Percentiles rank a stretch among this genome's conserved stretches.
Conservation (phyloP, 192 early-diverging fungal genomes). For the Geosiphon pyriformis region DNA sequence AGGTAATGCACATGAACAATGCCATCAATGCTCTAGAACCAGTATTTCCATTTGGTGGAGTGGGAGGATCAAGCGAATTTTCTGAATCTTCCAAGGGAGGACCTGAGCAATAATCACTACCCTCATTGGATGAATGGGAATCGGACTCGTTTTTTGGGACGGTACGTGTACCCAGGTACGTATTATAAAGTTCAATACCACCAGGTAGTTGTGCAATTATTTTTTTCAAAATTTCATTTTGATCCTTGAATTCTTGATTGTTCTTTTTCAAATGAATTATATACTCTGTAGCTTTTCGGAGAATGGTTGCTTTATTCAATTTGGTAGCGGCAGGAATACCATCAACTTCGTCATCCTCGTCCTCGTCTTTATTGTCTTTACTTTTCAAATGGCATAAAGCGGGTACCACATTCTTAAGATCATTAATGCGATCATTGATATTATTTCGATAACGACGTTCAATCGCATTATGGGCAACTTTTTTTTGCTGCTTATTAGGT, state of each 20-base stretch:
- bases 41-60: constrained; percentile 27
- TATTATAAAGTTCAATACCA: constrained; percentile 37
- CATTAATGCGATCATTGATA: constrained; percentile 91
- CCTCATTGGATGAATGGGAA: not conserved
- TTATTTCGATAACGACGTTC: constrained; percentile 94
- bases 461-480: constrained; percentile 93
- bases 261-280: constrained; percentile 56
- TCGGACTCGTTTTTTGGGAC: constrained; percentile 20
- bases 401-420: constrained; percentile 81
- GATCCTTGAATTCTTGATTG: constrained; percentile 36
- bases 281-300: constrained; percentile 90
- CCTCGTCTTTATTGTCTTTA: constrained; percentile 55
- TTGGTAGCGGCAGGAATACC: constrained; percentile 82
- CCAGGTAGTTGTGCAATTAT: constrained; percentile 41
- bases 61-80: constrained; percentile 29
- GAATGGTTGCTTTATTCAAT: constrained; percentile 90
- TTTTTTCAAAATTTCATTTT: constrained; percentile 40
- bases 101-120: constrained; percentile 19
- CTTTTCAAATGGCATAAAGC: constrained; percentile 60
- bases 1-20: constrained; percentile 52
- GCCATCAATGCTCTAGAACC: constrained; percentile 51
- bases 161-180: not conserved
- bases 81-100: constrained; percentile 24
- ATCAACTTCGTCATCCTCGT: constrained; percentile 59
- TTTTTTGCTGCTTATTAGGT: constrained; percentile 65